Percentiles rank a stretch among this genome's conserved stretches.
Evolutionary conservation across 192 early-diverging fungal species (phyloP).

Genomic region (Backusella parvicylindrica): DNA sequence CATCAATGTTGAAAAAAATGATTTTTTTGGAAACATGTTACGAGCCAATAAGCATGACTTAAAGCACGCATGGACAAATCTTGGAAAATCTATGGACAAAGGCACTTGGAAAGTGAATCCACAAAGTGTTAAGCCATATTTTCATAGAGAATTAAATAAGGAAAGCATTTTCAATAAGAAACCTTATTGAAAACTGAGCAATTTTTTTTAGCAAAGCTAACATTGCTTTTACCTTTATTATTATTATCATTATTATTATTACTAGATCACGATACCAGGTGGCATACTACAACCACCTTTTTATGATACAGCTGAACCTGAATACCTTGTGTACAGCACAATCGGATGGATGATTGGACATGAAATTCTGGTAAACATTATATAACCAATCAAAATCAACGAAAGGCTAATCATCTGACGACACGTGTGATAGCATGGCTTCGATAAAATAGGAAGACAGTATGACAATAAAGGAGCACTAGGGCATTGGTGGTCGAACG

Average conservation of each 20-base stretch:
- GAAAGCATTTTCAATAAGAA: constrained; percentile 31
- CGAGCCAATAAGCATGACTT: constrained; percentile 28
- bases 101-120: constrained; percentile 50
- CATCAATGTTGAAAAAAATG: neutral
- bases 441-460: constrained; percentile 61
- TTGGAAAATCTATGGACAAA: constrained; percentile 23
- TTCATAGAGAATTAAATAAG: constrained; percentile 43
- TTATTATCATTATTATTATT: too few species aligned
- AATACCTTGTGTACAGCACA: constrained; percentile 61
- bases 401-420: neutral
- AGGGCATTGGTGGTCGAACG: constrained; percentile 41
- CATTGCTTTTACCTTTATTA: neutral
- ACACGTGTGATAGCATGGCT: constrained; percentile 51
- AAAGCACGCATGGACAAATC: neutral
- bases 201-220: neutral
- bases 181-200: neutral
- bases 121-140: constrained; percentile 51
- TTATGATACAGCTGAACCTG: constrained; percentile 51
- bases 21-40: constrained; percentile 3
- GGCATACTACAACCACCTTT: constrained; percentile 65
- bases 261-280: constrained; percentile 31
- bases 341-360: constrained; percentile 71
- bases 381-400: neutral
- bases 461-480: constrained; percentile 55
- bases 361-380: constrained; percentile 52